These are phyloP conservation scores for Boechera retrofracta DNA, from an alignment of 345 rosid genomes.

Conservation along the genomic window DNA sequence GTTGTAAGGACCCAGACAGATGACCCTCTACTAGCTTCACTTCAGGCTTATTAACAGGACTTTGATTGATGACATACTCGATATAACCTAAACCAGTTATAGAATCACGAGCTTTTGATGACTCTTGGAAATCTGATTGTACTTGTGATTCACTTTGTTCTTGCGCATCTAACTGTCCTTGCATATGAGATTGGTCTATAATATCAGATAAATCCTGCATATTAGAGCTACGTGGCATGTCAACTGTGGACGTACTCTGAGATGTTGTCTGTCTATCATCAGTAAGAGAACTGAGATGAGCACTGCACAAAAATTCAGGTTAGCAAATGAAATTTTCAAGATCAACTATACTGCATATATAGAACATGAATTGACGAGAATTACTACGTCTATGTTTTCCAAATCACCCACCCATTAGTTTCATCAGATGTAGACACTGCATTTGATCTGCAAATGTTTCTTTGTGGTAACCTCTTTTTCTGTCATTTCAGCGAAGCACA, in stretches of 20 bases:
- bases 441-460: slow-evolving; percentile 44
- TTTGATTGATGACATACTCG: slow-evolving; percentile 60
- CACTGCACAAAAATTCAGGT: slow-evolving; percentile 31
- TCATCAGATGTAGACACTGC: slow-evolving; percentile 46
- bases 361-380: slow-evolving; percentile 22
- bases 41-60: slow-evolving; percentile 56
- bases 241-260: slow-evolving; percentile 44
- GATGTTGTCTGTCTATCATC: slow-evolving; percentile 41
- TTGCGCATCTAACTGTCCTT: slow-evolving; percentile 31
- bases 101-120: slow-evolving; percentile 61
- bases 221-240: slow-evolving; percentile 44
- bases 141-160: slow-evolving; percentile 37
- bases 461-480: slow-evolving; percentile 44
- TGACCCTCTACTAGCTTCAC: slow-evolving; percentile 55
- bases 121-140: slow-evolving; percentile 44
- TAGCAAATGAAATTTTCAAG: slow-evolving; percentile 8
- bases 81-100: slow-evolving; percentile 68
- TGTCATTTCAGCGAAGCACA: slow-evolving; percentile 35
- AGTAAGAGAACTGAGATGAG: slow-evolving; percentile 34
- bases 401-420: slow-evolving; percentile 43
- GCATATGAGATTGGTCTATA: slow-evolving; percentile 40
- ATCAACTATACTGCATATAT: neutral
- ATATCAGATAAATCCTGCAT: slow-evolving; percentile 40
- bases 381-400: neutral
- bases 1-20: slow-evolving; percentile 50